These are phyloP conservation scores for Kurtzmaniella quercitrusa DNA, from an alignment of 1,139 yeast species.

Conservation along the genomic window DNA sequence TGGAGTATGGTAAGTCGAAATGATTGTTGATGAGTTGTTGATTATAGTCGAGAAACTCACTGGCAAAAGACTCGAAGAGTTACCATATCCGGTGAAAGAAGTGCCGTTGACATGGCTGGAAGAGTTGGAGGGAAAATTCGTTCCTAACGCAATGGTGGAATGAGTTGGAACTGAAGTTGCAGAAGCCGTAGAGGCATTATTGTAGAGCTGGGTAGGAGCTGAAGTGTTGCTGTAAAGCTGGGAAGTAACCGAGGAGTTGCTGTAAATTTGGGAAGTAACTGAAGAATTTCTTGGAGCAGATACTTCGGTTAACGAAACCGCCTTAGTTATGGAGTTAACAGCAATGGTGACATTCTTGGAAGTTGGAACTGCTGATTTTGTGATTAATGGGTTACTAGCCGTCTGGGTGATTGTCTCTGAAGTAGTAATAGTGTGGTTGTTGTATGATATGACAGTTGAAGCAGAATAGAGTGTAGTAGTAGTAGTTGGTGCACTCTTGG, in stretches of 20 bases:
- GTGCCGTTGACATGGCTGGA: background rate
- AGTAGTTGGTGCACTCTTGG: conserved; percentile 20
- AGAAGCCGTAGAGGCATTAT: background rate
- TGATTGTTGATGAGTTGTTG: background rate
- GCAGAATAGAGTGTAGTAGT: conserved; percentile 24
- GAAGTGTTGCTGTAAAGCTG: background rate
- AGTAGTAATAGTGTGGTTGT: conserved; percentile 16
- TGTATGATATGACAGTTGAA: conserved; percentile 19
- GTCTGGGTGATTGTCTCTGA: conserved; percentile 18
- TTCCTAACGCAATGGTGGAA: background rate
- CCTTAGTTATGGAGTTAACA: conserved; percentile 1
- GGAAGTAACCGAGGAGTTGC: background rate
- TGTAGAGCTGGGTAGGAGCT: background rate
- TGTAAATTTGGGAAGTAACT: background rate
- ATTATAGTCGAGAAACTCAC: background rate
- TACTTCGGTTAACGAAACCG: background rate
- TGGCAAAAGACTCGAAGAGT: background rate
- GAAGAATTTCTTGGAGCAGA: background rate
- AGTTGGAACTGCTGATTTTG: conserved; percentile 17
- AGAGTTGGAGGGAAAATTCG: background rate
- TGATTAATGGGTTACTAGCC: conserved; percentile 23
- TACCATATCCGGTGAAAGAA: background rate
- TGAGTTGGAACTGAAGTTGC: background rate
- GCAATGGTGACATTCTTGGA: conserved; percentile 11
- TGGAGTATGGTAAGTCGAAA: background rate